A percentile compares a stretch with the other conserved stretches of the same genome.
Conservation (phyloP, 371 early-diverging fungal genomes). For the Gilbertella persicaria region DNA sequence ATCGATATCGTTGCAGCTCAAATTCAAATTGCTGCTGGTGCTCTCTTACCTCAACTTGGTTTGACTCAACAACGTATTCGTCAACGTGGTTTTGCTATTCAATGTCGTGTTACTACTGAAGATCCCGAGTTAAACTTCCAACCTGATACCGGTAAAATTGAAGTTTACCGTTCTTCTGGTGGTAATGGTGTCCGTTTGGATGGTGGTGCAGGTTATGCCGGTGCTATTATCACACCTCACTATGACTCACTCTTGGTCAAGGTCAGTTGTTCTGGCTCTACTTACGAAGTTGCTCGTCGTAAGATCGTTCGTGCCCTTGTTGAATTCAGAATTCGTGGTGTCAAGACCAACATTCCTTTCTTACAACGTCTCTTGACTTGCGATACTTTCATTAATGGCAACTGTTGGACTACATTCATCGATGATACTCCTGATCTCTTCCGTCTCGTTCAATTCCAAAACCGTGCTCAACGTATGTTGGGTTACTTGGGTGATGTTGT, state of each 20-base stretch:
- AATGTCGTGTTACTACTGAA: constrained; percentile 95
- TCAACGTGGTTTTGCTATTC: constrained; percentile 88
- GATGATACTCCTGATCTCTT: constrained; percentile 93
- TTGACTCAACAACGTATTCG: constrained; percentile 82
- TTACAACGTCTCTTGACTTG: constrained; percentile 84
- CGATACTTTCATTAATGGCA: constrained; percentile 73
- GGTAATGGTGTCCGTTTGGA: constrained; percentile 92
- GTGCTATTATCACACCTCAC: constrained; percentile 90
- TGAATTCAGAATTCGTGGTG: constrained; percentile 95
- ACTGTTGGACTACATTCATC: constrained; percentile 96
- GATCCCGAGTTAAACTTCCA: constrained; percentile 87
- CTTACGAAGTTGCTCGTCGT: constrained; percentile 85
- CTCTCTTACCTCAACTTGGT: constrained; percentile 75
- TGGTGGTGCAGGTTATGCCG: constrained; percentile 88
- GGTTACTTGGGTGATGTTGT: constrained; percentile 88
- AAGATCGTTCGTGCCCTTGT: constrained; percentile 86
- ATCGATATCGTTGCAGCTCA: constrained; percentile 92
- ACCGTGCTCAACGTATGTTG: constrained; percentile 88
- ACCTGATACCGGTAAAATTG: constrained; percentile 94
- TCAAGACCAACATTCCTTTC: constrained; percentile 96
- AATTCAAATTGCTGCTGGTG: constrained; percentile 91
- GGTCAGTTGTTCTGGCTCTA: constrained; percentile 83
- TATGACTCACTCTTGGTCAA: constrained; percentile 97
- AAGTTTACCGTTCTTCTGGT: constrained; percentile 86
- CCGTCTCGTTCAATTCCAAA: constrained; percentile 69